Percentiles rank a stretch among this genome's conserved stretches.
Conservation (phyloP, 1,284 basidiomycete genomes). For the Veloboletus limbatus region DNA sequence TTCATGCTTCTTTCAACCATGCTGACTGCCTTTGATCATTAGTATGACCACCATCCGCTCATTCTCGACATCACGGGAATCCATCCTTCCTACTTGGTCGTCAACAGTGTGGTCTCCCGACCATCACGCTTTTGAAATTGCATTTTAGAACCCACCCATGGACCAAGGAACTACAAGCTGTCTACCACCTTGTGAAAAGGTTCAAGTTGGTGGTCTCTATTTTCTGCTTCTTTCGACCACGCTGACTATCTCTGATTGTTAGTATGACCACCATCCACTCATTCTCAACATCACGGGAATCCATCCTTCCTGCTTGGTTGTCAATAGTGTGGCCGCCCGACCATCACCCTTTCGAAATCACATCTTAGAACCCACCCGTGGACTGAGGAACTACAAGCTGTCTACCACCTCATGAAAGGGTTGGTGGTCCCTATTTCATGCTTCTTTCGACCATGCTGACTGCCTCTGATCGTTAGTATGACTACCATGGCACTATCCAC, state of each 20-base stretch:
- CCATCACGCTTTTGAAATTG: background rate
- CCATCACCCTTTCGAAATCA: background rate
- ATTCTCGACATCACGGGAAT: too few relatives aligned
- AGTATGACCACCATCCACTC: constrained; percentile 89
- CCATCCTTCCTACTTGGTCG: too few relatives aligned
- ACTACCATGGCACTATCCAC: constrained; percentile 84
- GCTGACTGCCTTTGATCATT: constrained; percentile 10
- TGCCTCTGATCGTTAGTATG: constrained; percentile 51
- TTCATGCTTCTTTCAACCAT: background rate
- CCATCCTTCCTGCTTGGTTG: too few relatives aligned
- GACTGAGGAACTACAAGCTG: constrained; percentile 78
- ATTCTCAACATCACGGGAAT: too few relatives aligned
- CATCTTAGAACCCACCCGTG: too few relatives aligned
- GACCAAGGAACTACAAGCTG: constrained; percentile 78
- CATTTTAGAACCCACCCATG: too few relatives aligned
- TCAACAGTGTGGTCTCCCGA: background rate
- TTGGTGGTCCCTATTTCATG: constrained; percentile 38
- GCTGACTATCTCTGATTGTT: constrained; percentile 10
- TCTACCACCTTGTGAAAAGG: constrained; percentile 97
- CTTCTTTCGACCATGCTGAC: constrained; percentile 1
- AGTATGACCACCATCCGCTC: constrained; percentile 89
- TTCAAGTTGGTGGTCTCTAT: constrained; percentile 39
- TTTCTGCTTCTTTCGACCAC: background rate
- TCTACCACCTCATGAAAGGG: constrained; percentile 97
- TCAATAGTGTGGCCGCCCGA: background rate